Evolutionary conservation across 192 early-diverging fungal species (phyloP).

Genomic region (Pilobolus umbonatus): DNA sequence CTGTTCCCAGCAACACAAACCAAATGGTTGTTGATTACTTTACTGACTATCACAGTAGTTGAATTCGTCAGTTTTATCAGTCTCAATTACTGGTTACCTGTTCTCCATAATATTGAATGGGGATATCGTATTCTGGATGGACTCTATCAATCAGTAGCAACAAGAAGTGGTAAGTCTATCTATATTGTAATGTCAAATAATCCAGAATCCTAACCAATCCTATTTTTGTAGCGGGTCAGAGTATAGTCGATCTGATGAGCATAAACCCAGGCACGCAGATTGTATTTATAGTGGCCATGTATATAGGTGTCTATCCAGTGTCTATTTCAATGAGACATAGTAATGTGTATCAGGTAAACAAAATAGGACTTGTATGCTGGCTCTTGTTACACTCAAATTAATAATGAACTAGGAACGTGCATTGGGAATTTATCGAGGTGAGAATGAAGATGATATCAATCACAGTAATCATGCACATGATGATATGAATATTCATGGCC

Average conservation of each 20-base stretch:
- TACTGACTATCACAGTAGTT: slow-evolving; percentile 26
- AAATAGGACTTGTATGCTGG: background rate
- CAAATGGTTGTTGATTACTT: slow-evolving; percentile 26
- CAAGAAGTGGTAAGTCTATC: slow-evolving; percentile 20
- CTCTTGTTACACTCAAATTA: background rate
- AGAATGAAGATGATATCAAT: slow-evolving; percentile 14
- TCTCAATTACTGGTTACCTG: slow-evolving; percentile 31
- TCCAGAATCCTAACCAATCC: background rate
- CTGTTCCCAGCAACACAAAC: slow-evolving; percentile 32
- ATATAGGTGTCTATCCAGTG: slow-evolving; percentile 34
- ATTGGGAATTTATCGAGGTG: slow-evolving; percentile 28
- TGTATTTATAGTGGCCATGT: slow-evolving; percentile 35
- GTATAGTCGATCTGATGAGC: slow-evolving; percentile 14
- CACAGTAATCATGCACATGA: background rate
- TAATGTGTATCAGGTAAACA: slow-evolving; percentile 32
- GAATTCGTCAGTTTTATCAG: slow-evolving; percentile 24
- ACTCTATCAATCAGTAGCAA: slow-evolving; percentile 32
- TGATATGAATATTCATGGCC: background rate
- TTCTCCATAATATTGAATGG: slow-evolving; percentile 24
- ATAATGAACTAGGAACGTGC: slow-evolving; percentile 19
- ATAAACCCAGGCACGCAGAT: slow-evolving; percentile 29
- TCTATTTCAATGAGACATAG: slow-evolving; percentile 35
- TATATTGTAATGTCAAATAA: background rate
- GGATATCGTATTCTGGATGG: slow-evolving; percentile 28
- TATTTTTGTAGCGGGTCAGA: slow-evolving; percentile 25